These are phyloP conservation scores for Blastobotrys serpentis DNA, from an alignment of 1,139 yeast genomes.

Conservation along the genomic window DNA sequence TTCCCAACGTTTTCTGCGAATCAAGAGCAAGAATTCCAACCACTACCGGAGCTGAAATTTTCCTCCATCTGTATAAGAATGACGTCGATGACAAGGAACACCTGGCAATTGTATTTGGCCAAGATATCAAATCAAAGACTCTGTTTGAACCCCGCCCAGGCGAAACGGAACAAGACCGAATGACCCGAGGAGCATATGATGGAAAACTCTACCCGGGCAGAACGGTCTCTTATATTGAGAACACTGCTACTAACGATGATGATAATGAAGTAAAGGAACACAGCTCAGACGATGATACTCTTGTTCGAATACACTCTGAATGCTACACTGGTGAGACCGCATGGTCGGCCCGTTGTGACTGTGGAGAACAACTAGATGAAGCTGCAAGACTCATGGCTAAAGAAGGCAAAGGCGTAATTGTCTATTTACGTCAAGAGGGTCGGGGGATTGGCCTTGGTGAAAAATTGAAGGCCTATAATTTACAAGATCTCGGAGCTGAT, in stretches of 20 bases:
- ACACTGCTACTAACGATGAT: conserved; percentile 41
- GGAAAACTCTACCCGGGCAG: conserved; percentile 90
- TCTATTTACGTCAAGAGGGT: conserved; percentile 95
- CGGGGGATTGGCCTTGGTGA: conserved; percentile 97
- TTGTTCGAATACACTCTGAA: conserved; percentile 90
- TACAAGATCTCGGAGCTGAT: conserved; percentile 97
- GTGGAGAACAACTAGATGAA: conserved; percentile 98
- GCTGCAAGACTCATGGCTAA: conserved; percentile 92
- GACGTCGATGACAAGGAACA: conserved; percentile 90
- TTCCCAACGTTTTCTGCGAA: conserved; percentile 81
- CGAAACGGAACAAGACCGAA: conserved; percentile 87
- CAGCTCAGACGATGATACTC: conserved; percentile 38
- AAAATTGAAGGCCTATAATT: conserved; percentile 91
- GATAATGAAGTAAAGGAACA: conserved; percentile 29
- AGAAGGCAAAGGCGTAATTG: conserved; percentile 88
- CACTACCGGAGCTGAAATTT: conserved; percentile 90
- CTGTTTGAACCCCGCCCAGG: conserved; percentile 59
- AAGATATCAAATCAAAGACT: conserved; percentile 75
- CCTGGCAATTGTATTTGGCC: conserved; percentile 95
- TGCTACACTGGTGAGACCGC: conserved; percentile 99
- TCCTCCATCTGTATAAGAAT: conserved; percentile 83
- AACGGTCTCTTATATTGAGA: conserved; percentile 39
- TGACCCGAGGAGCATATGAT: conserved; percentile 96
- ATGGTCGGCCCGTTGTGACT: conserved; percentile 98
- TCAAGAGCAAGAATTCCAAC: conserved; percentile 94